These are phyloP conservation scores for Adiantum capillusveneris DNA, from an alignment of 75 land plant species.

Conservation along the genomic window DNA sequence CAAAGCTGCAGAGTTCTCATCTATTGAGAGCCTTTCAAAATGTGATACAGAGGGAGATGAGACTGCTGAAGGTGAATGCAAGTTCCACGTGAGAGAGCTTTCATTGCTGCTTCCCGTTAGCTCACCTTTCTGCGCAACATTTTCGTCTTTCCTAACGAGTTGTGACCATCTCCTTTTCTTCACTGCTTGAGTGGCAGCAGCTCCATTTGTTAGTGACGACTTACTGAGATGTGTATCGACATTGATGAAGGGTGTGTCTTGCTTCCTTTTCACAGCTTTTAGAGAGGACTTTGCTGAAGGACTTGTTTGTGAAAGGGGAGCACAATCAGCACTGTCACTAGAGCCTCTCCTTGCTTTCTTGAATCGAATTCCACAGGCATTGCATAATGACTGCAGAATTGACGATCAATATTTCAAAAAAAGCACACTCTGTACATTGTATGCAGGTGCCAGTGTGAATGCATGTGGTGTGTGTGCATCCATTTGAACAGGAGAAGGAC, in stretches of 20 bases:
- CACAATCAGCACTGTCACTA: neutral
- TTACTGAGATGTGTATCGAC: too few relatives aligned
- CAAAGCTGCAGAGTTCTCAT: neutral
- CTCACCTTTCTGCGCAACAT: neutral
- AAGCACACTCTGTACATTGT: too few relatives aligned
- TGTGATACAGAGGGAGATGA: too few relatives aligned
- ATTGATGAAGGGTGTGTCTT: neutral
- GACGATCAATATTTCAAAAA: too few relatives aligned
- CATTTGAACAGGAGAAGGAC: too few relatives aligned
- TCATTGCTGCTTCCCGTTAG: neutral
- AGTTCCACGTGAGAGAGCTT: neutral
- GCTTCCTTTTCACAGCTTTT: neutral
- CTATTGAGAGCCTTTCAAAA: neutral
- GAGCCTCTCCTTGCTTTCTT: slow-evolving; percentile 24
- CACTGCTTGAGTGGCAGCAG: too few relatives aligned
- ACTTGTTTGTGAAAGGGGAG: neutral
- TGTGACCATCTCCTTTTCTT: neutral
- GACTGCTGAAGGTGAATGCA: neutral
- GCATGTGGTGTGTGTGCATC: too few relatives aligned
- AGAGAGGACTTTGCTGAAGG: neutral
- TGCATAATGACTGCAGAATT: slow-evolving; percentile 57
- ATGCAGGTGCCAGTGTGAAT: too few relatives aligned
- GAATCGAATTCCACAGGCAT: slow-evolving; percentile 54
- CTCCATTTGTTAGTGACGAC: too few relatives aligned
- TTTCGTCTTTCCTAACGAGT: too few relatives aligned